Conservation (phyloP, 208 protist species). For the Acanthamoeba rhysodes region DNA sequence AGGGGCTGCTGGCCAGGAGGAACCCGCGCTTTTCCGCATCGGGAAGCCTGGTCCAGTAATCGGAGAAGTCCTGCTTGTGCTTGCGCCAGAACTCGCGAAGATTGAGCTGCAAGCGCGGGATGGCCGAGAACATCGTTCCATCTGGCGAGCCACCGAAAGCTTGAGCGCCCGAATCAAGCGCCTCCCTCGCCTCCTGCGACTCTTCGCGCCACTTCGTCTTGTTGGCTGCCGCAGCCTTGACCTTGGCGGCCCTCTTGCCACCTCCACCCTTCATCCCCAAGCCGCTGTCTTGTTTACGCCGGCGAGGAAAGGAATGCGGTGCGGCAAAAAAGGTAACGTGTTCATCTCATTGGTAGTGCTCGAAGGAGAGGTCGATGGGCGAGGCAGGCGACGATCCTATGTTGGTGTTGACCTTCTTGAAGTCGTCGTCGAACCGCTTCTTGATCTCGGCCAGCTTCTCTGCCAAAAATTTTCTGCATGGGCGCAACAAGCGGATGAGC, state of each 20-base stretch:
- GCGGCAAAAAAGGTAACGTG: too few species aligned
- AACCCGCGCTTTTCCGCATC: neutral
- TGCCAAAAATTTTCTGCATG: neutral
- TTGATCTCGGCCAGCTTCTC: constrained; percentile 38
- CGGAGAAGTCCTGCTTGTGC: neutral
- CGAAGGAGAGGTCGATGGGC: constrained; percentile 5
- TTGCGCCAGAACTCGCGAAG: neutral
- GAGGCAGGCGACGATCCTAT: neutral
- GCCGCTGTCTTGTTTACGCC: too few species aligned
- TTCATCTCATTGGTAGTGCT: neutral
- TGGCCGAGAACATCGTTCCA: neutral
- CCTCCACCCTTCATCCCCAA: neutral
- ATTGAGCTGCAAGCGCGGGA: neutral
- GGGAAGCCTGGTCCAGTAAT: neutral
- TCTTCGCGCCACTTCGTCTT: neutral
- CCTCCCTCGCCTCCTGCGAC: neutral
- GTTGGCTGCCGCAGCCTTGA: neutral
- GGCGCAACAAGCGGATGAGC: neutral
- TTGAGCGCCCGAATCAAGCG: neutral
- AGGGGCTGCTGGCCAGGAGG: neutral
- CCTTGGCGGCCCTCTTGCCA: neutral
- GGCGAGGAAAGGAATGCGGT: too few species aligned
- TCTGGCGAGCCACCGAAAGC: neutral
- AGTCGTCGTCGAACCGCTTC: constrained; percentile 6
- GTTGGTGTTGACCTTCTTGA: constrained; percentile 2